These are phyloP conservation scores for Fusarium brevicatenulatum DNA, from an alignment of 2,329 filamentous ascomycete species.

Conservation along the genomic window DNA sequence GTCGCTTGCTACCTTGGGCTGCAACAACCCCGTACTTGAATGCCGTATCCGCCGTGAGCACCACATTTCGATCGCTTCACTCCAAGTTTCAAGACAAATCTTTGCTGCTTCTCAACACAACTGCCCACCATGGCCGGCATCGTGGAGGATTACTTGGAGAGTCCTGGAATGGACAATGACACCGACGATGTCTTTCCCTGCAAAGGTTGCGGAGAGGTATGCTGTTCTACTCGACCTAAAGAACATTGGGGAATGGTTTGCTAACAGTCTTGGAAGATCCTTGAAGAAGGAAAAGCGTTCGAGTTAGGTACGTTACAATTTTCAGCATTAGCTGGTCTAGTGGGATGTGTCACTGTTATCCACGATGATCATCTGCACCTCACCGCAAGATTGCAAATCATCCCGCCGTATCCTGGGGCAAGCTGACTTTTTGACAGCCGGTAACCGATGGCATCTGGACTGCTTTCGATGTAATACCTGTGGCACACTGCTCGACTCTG, in stretches of 20 bases:
- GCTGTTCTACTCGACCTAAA: conserved; percentile 34
- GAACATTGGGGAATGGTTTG: conserved; percentile 5
- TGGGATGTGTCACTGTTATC: neutral
- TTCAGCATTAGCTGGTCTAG: neutral
- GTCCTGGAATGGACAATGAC: conserved; percentile 74
- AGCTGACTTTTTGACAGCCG: conserved; percentile 67
- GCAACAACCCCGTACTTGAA: conserved; percentile 36
- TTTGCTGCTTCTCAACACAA: conserved; percentile 15
- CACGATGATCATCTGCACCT: conserved; percentile 5
- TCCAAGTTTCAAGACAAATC: conserved; percentile 15
- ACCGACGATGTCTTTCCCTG: conserved; percentile 87
- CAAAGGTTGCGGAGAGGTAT: conserved; percentile 92
- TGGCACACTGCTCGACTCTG: conserved; percentile 93
- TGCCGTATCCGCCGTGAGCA: conserved; percentile 21
- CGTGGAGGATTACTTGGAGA: conserved; percentile 71
- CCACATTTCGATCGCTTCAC: conserved; percentile 21
- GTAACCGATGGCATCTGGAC: conserved; percentile 97
- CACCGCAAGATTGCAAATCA: conserved; percentile 24
- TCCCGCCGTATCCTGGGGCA: conserved; percentile 14
- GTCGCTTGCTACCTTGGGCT: conserved; percentile 36
- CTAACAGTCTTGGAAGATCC: conserved; percentile 69
- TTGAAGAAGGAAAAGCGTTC: conserved; percentile 98
- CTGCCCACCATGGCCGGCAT: conserved; percentile 56
- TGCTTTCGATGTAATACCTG: conserved; percentile 99
- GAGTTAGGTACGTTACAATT: conserved; percentile 79